Evolutionary conservation across 1,139 yeast genomes (phyloP).

Genomic region (Starmera stellimalicola): DNA sequence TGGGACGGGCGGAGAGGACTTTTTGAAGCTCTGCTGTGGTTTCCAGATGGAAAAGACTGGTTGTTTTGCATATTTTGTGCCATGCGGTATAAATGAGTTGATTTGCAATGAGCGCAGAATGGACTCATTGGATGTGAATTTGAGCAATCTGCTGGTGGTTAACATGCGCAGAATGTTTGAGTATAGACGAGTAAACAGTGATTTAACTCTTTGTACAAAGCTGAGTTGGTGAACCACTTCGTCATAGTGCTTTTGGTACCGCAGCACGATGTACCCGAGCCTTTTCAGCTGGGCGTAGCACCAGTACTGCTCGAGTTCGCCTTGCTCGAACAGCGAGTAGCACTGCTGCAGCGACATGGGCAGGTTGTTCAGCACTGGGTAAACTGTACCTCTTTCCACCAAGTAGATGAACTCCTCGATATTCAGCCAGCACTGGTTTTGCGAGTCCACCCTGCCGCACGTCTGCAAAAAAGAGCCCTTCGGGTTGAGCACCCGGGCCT

Average conservation of each 20-base stretch:
- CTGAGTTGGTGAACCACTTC: too few species aligned
- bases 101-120: not conserved
- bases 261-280: too few species aligned
- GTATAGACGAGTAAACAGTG: too few species aligned
- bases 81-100: not conserved
- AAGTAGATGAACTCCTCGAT: slow-evolving; percentile 69
- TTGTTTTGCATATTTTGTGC: slow-evolving; percentile 8
- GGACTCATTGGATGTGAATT: slow-evolving; percentile 12
- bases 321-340: slow-evolving; percentile 38
- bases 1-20: slow-evolving; percentile 60
- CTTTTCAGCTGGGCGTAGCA: slow-evolving; percentile 73
- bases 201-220: too few species aligned
- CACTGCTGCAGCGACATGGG: slow-evolving; percentile 58
- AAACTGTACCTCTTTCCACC: slow-evolving; percentile 74
- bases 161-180: too few species aligned
- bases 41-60: slow-evolving; percentile 67
- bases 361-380: slow-evolving; percentile 36
- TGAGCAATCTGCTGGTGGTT: slow-evolving; percentile 28
- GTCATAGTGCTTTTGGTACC: too few species aligned
- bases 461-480: slow-evolving; percentile 70
- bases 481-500: slow-evolving; percentile 45
- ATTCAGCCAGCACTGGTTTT: slow-evolving; percentile 40
- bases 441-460: slow-evolving; percentile 51
- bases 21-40: slow-evolving; percentile 63
- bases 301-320: slow-evolving; percentile 48